Evolutionary conservation across 108 stramenopile species (phyloP).

Genomic region (Conticribra guillardii): DNA sequence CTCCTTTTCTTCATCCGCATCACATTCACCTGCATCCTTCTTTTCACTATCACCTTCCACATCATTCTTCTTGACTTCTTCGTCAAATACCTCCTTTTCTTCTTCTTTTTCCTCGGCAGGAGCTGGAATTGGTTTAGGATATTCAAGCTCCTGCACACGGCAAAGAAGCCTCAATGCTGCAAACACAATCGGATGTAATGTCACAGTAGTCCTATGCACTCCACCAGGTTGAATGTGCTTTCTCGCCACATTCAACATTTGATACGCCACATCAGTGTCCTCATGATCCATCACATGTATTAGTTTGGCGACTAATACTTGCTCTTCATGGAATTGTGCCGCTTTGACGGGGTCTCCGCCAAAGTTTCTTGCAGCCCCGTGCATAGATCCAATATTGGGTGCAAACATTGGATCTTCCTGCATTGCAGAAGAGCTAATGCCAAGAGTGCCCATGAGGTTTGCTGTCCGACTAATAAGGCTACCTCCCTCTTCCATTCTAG

Average conservation of each 20-base stretch:
- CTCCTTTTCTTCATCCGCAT: not conserved
- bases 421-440: conserved; percentile 45
- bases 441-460: conserved; percentile 75
- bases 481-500: conserved; percentile 28
- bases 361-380: conserved; percentile 9
- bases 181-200: conserved; percentile 87
- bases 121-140: conserved; percentile 13
- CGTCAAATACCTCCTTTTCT: not conserved
- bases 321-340: conserved; percentile 65
- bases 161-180: conserved; percentile 74
- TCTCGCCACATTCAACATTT: conserved; percentile 79
- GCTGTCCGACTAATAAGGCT: conserved; percentile 57
- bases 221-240: conserved; percentile 74
- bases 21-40: conserved; percentile 7
- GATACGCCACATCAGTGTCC: conserved; percentile 89
- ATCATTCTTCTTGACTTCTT: conserved; percentile 18
- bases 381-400: conserved; percentile 1
- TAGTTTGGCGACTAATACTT: conserved; percentile 88
- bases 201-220: conserved; percentile 63
- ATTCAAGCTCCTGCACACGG: conserved; percentile 64
- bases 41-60: conserved; percentile 23
- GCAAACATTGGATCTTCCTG: conserved; percentile 18
- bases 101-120: not conserved
- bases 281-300: conserved; percentile 83
- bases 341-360: conserved; percentile 36